A percentile compares a stretch with the other conserved stretches of the same genome.
Conservation (phyloP, 1,284 basidiomycete genomes). For the Fomitiporia mediterranea region DNA sequence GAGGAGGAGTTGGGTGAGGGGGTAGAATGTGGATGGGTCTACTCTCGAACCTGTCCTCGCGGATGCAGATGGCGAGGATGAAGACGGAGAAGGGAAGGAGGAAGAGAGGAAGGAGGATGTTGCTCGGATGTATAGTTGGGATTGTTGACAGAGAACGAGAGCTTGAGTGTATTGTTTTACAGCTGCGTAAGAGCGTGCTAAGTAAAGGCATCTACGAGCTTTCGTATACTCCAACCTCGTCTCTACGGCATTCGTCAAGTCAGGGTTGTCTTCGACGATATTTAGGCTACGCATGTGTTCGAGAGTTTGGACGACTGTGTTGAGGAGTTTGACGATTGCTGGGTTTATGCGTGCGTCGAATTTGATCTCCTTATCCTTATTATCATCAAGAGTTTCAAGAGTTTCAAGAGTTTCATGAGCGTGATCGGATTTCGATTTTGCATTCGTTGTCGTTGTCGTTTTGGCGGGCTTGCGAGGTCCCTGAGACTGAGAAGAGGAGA, state of each 20-base stretch:
- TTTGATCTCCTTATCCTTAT: background rate
- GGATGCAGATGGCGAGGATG: too few species aligned
- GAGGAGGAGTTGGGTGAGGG: conserved; percentile 42
- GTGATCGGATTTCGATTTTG: conserved; percentile 28
- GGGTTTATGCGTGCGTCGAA: conserved; percentile 71
- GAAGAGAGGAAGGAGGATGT: conserved; percentile 37
- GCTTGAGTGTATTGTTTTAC: conserved; percentile 70
- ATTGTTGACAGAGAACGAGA: conserved; percentile 63
- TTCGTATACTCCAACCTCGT: conserved; percentile 70
- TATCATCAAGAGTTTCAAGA: too few species aligned
- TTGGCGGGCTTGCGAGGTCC: conserved; percentile 28
- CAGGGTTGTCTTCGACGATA: conserved; percentile 84
- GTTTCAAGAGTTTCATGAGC: too few species aligned
- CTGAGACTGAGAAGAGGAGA: conserved; percentile 39
- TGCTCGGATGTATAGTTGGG: conserved; percentile 67
- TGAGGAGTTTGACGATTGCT: conserved; percentile 83
- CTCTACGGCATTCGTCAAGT: conserved; percentile 73
- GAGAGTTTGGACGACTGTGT: conserved; percentile 79
- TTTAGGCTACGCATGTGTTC: conserved; percentile 78
- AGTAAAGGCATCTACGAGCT: conserved; percentile 66
- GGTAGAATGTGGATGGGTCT: too few species aligned
- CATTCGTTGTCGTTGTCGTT: conserved; percentile 27
- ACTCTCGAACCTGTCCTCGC: too few species aligned
- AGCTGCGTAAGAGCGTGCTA: conserved; percentile 65
- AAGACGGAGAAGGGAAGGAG: conserved; percentile 35